phyloP scores from a whole-genome alignment of 1,284 basidiomycete genomes.

The Moesziomyces antarcticus region DNA sequence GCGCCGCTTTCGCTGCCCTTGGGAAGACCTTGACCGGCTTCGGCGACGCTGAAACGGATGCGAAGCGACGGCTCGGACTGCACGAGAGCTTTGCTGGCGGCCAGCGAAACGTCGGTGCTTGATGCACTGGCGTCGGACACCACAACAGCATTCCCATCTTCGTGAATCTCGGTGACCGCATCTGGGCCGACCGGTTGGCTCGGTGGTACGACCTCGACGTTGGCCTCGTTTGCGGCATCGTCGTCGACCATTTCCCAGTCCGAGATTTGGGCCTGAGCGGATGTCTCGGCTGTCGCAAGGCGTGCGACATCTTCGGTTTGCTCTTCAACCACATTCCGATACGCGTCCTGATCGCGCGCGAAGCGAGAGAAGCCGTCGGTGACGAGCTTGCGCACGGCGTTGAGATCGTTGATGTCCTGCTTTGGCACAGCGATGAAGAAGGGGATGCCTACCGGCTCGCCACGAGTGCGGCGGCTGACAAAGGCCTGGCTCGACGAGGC shows the following conservation, averaged over 20 bases:
- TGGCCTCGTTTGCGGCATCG: constrained; percentile 10
- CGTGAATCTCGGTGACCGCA: constrained; percentile 49
- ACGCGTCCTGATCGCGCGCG: constrained; percentile 16
- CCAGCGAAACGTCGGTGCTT: background rate
- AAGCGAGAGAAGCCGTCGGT: constrained; percentile 47
- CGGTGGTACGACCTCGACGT: constrained; percentile 26
- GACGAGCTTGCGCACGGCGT: constrained; percentile 45
- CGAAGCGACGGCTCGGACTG: constrained; percentile 13
- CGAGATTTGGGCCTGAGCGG: constrained; percentile 17
- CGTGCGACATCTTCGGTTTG: background rate
- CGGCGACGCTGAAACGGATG: constrained; percentile 43
- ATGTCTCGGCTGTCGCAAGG: background rate
- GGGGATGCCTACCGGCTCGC: constrained; percentile 55
- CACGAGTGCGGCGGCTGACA: constrained; percentile 32
- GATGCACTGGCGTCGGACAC: constrained; percentile 22
- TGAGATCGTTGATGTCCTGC: constrained; percentile 38
- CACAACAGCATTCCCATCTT: constrained; percentile 45
- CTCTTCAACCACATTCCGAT: constrained; percentile 22
- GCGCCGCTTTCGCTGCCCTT: constrained; percentile 49
- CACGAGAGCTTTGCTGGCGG: background rate
- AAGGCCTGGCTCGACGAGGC: constrained; percentile 36
- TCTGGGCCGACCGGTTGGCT: constrained; percentile 15
- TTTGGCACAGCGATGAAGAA: constrained; percentile 62
- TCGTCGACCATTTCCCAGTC: constrained; percentile 54
- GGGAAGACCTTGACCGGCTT: constrained; percentile 42